Conservation (phyloP, 805 yeast species). For the Pichia insulana region DNA sequence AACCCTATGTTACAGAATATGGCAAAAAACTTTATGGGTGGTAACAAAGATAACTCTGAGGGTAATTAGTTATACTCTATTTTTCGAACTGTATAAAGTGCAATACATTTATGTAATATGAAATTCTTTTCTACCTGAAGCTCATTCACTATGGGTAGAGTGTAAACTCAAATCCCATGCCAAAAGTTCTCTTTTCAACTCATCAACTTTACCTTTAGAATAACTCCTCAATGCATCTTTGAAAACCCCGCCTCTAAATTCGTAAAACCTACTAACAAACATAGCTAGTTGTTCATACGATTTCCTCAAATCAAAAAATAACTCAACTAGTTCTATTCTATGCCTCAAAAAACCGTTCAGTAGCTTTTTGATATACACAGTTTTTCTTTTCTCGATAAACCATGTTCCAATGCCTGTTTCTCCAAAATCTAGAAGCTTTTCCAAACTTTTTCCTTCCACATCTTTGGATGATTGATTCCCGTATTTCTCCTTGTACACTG, state of each 20-base stretch:
- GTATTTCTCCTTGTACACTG: background rate
- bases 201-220: conserved; percentile 22
- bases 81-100: too few relatives aligned
- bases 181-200: conserved; percentile 14
- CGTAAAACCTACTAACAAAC: conserved; percentile 51
- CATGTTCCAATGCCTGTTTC: conserved; percentile 9
- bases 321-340: conserved; percentile 32
- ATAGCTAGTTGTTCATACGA: conserved; percentile 59
- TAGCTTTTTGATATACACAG: conserved; percentile 37
- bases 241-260: conserved; percentile 38
- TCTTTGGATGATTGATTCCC: too few relatives aligned
- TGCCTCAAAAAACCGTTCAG: conserved; percentile 32
- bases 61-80: background rate
- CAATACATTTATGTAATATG: background rate
- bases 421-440: background rate
- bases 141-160: background rate
- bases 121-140: background rate
- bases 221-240: conserved; percentile 30
- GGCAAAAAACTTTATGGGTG: conserved; percentile 66
- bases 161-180: conserved; percentile 15
- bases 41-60: conserved; percentile 18
- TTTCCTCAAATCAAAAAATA: conserved; percentile 39
- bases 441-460: background rate
- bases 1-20: conserved; percentile 69
- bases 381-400: conserved; percentile 45